phyloP scores from a whole-genome alignment of 108 stramenopile species.

The Nitzschia putrida region DNA sequence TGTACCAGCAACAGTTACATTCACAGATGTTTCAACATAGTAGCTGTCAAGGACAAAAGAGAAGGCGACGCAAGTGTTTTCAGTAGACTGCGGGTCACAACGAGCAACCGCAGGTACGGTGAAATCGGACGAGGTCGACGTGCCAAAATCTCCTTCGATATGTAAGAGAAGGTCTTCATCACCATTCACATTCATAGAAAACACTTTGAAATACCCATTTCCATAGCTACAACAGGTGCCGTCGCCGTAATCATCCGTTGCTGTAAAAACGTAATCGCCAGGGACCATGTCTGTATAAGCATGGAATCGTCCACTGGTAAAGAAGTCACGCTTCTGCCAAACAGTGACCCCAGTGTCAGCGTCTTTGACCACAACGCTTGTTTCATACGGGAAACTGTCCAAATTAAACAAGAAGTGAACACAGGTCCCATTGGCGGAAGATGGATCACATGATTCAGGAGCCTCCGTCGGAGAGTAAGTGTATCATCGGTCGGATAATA shows the following conservation, averaged over 20 bases:
- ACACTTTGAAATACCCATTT: constrained; percentile 1
- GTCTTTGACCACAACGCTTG: background rate
- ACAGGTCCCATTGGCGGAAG: background rate
- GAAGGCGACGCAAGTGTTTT: too few species aligned
- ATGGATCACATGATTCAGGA: background rate
- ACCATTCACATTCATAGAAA: background rate
- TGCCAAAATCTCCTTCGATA: background rate
- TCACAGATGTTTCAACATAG: too few species aligned
- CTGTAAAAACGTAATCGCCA: background rate
- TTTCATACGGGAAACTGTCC: background rate
- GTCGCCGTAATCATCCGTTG: background rate
- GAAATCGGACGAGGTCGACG: background rate
- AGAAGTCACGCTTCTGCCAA: background rate
- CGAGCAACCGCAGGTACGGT: background rate
- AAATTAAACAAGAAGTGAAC: background rate
- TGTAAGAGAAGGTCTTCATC: background rate
- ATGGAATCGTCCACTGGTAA: too few species aligned
- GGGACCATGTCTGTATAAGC: background rate
- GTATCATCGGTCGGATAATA: background rate
- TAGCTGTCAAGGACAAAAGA: too few species aligned
- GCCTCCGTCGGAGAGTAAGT: background rate
- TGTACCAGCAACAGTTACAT: too few species aligned
- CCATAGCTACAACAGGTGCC: constrained; percentile 4
- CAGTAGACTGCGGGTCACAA: too few species aligned
- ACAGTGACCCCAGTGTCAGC: background rate